Base-by-base conservation (phyloP, 2,329 filamentous ascomycete species). In the Aspergillus phoenicis region DNA sequence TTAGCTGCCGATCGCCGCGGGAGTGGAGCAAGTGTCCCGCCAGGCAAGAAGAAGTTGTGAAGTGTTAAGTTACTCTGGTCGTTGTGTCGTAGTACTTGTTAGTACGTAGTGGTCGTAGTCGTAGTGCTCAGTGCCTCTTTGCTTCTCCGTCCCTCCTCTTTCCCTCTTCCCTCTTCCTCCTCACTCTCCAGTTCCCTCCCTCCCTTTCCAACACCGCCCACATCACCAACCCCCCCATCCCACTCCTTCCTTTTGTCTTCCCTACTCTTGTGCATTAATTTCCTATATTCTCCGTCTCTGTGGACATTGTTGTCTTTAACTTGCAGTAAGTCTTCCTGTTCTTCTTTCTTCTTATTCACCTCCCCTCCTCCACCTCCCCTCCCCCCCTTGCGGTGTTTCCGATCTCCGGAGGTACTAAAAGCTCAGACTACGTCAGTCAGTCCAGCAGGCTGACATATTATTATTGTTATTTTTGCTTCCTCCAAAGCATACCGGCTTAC, bases 1-100 rank as follows among this genome's bases (percentile, higher is more conserved):
- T 70, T 69, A 74, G 67, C 70, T 66, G 72, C 71, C 63, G 72
- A 75, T 75, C 73, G 70, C 66, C 60, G 69, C 68, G 68, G 73
- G 64, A 36, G 66, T 68, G 71, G 71, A 73, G 70, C 70, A 63
- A 58, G 56, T 70, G 70, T 73, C 71, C 71, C 71, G 69, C 71
- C 70, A 64, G 66, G 56, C 41, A 59, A 39, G 55, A 58, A 41
- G 36, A 15, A 15, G 22, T 41, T 20, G 39, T 43, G 41, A 45
- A 45, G 41, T 45, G 41, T 24, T 20, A 24, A 45, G 15, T 13
- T 49, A 26, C 26, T 26, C n/a, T 51, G 47, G 28, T 30, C 26
- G 24, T 51, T 30, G 28, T 11, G 41, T 22, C n/a, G 41, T 45
- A 45, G 39, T 43, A 10, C 17, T 20, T 22, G 41, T 45, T 3